phyloP scores from a whole-genome alignment of 495 filamentous ascomycete species.

The Penicillium cataractarum region DNA sequence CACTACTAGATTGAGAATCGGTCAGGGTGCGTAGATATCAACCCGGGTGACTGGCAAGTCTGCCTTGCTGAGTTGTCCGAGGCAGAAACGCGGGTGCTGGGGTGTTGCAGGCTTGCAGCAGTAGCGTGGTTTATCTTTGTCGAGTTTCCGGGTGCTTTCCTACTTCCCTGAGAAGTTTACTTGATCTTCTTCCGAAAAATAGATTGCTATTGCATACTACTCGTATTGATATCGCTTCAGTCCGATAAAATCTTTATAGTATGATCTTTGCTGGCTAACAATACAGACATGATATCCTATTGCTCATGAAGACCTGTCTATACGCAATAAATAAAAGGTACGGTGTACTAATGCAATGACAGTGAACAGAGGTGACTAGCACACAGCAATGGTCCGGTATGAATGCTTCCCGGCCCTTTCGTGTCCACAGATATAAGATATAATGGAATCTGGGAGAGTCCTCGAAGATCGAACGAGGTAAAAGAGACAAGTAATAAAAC shows the following conservation, averaged over 20 bases:
- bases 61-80: background rate
- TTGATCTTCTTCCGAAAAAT: background rate
- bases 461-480: background rate
- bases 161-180: background rate
- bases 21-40: background rate
- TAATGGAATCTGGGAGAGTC: background rate
- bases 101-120: background rate
- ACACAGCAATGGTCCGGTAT: background rate
- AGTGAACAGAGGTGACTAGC: conserved; percentile 9
- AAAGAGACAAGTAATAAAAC: conserved; percentile 10
- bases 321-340: conserved; percentile 23
- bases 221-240: background rate
- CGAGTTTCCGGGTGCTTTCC: background rate
- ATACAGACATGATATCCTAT: conserved; percentile 20
- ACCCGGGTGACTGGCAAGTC: background rate
- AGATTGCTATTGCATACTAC: background rate
- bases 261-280: background rate
- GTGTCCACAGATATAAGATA: conserved; percentile 6
- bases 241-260: background rate
- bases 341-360: conserved; percentile 27
- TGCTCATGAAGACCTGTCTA: conserved; percentile 33
- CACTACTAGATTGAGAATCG: background rate
- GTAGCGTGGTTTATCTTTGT: background rate
- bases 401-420: background rate
- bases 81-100: conserved; percentile 1